Conservation (phyloP, 164 flowering plant species). For the Magnolia kwangsiensis region DNA sequence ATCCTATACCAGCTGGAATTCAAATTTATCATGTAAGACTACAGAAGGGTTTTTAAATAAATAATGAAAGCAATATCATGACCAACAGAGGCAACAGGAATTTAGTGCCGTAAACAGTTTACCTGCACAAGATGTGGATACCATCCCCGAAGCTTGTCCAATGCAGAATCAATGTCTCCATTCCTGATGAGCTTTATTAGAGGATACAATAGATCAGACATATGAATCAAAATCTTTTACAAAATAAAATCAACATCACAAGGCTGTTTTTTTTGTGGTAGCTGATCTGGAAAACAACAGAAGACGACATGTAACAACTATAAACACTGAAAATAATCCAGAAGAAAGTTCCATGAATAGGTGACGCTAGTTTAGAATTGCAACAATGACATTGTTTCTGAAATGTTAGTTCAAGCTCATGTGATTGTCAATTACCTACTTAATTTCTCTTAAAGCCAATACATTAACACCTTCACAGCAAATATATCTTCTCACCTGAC, state of each 20-base stretch:
- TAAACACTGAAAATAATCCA: neutral
- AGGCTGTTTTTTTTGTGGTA: neutral
- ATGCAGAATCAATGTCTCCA: slow-evolving; percentile 78
- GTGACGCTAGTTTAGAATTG: no score
- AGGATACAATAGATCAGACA: slow-evolving; percentile 19
- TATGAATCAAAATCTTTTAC: neutral
- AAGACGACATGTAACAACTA: neutral
- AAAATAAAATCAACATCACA: neutral
- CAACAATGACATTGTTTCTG: neutral
- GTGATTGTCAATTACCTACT: neutral
- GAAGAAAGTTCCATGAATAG: no score
- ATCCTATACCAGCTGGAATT: neutral
- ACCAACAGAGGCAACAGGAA: neutral
- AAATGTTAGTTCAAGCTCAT: neutral
- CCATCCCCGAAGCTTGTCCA: slow-evolving; percentile 66
- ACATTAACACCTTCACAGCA: neutral
- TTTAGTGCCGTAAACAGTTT: slow-evolving; percentile 4
- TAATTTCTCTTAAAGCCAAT: neutral
- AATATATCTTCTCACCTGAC: slow-evolving; percentile 56
- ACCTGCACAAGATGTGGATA: slow-evolving; percentile 93
- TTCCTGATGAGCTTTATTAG: slow-evolving; percentile 69
- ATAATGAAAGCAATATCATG: neutral
- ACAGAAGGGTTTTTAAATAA: neutral
- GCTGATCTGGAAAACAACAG: neutral
- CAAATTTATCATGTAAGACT: neutral